These are phyloP conservation scores for Hericium erinaceus DNA, from an alignment of 768 basidiomycete species.

Conservation along the genomic window DNA sequence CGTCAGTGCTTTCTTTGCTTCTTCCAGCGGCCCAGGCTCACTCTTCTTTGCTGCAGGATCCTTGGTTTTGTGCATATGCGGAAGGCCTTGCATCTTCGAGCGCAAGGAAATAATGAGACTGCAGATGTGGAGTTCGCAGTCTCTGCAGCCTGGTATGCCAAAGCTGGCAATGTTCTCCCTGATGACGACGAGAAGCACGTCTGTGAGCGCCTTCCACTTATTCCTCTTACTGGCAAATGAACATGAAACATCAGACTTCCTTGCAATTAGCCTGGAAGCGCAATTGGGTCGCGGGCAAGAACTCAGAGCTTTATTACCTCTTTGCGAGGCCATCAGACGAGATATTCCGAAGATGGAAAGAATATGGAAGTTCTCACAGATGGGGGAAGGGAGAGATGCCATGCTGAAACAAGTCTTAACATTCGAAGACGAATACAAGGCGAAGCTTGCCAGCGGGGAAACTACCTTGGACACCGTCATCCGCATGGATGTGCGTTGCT, in stretches of 20 bases:
- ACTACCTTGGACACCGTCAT: no score
- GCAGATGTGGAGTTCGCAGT: not conserved
- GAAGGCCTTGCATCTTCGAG: not conserved
- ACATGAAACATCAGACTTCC: not conserved
- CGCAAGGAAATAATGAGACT: not conserved
- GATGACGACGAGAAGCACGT: not conserved
- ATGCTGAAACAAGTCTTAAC: not conserved
- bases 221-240: not conserved
- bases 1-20: not conserved
- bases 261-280: not conserved
- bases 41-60: not conserved
- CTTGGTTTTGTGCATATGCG: not conserved
- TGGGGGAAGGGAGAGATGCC: not conserved
- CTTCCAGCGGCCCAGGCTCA: not conserved
- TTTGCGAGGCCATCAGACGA: not conserved
- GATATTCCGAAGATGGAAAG: not conserved
- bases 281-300: not conserved
- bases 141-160: not conserved
- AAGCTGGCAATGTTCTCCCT: not conserved
- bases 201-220: not conserved
- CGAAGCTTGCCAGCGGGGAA: not conserved
- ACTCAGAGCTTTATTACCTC: not conserved
- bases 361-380: slow-evolving; percentile 1
- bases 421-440: not conserved
- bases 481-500: no score